Evolutionary conservation across 331 rosid genomes (phyloP).

Genomic region (Pyrus hybrid): DNA sequence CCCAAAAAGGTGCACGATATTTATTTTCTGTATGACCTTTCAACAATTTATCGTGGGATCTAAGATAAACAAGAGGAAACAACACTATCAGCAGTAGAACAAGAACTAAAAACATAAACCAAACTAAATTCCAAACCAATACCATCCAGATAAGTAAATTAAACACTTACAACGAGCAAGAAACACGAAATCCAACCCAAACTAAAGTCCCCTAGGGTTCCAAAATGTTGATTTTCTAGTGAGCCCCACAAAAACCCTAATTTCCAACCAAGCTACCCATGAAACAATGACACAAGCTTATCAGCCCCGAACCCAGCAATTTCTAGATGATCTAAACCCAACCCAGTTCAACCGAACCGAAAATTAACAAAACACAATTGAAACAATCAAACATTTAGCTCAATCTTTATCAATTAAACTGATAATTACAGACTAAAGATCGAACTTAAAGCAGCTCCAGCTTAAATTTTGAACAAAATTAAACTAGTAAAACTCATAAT

Average conservation of each 20-base stretch:
- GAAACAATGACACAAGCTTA: neutral
- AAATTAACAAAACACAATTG: neutral
- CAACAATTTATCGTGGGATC: conserved; percentile 30
- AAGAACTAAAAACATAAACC: conserved; percentile 5
- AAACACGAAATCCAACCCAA: conserved; percentile 7
- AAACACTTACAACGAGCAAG: neutral
- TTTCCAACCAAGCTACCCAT: conserved; percentile 1
- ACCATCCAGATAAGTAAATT: neutral
- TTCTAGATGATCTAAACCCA: conserved; percentile 2
- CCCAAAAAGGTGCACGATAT: conserved; percentile 22
- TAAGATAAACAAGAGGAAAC: conserved; percentile 17
- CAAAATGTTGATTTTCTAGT: neutral
- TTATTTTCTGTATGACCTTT: conserved; percentile 20
- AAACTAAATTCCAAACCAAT: neutral
- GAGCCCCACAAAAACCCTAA: conserved; percentile 34
- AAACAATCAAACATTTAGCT: neutral
- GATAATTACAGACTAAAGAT: neutral
- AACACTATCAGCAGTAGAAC: conserved; percentile 21
- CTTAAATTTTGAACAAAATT: neutral
- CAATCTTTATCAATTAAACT: neutral
- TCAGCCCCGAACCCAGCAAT: neutral
- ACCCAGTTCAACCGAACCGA: neutral
- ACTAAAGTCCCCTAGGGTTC: neutral
- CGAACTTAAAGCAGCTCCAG: conserved; percentile 8
- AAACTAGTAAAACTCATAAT: neutral